Evolutionary conservation across 345 rosid species (phyloP).

Genomic region (Populus ilicifolia): DNA sequence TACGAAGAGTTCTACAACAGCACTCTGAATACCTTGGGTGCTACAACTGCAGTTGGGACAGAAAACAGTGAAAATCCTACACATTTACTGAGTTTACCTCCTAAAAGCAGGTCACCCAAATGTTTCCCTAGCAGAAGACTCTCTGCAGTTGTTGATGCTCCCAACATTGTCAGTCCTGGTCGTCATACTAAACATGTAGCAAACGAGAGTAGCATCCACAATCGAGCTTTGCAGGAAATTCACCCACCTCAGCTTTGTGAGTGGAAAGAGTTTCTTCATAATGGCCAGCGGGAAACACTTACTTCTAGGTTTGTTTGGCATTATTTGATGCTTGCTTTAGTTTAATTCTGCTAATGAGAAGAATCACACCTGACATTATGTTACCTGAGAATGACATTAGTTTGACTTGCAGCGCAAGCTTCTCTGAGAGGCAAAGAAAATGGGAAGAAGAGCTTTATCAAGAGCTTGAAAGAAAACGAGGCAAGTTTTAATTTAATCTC

Average conservation of each 20-base stretch:
- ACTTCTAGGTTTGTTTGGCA: constrained; percentile 15
- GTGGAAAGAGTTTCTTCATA: constrained; percentile 31
- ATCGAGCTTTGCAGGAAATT: constrained; percentile 49
- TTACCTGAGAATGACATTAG: constrained; percentile 13
- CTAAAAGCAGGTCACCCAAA: constrained; percentile 71
- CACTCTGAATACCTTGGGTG: constrained; percentile 14
- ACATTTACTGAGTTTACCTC: constrained; percentile 17
- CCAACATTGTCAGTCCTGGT: constrained; percentile 9
- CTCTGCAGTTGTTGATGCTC: constrained; percentile 36
- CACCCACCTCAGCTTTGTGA: constrained; percentile 48
- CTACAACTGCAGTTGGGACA: constrained; percentile 1
- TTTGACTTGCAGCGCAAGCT: constrained; percentile 21
- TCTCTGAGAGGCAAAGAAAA: constrained; percentile 28
- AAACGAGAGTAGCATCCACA: constrained; percentile 30
- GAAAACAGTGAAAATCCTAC: constrained; percentile 14
- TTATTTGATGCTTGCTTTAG: neutral
- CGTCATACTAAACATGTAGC: constrained; percentile 29
- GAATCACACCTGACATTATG: neutral
- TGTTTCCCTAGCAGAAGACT: constrained; percentile 71
- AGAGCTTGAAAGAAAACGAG: constrained; percentile 31
- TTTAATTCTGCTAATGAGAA: neutral
- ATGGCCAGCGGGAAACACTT: constrained; percentile 8
- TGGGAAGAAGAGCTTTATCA: constrained; percentile 32
- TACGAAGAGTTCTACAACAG: constrained; percentile 26
- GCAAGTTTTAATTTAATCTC: constrained; percentile 13